These are phyloP conservation scores for Xylaria castorea DNA, from an alignment of 495 filamentous ascomycete genomes.

Conservation along the genomic window DNA sequence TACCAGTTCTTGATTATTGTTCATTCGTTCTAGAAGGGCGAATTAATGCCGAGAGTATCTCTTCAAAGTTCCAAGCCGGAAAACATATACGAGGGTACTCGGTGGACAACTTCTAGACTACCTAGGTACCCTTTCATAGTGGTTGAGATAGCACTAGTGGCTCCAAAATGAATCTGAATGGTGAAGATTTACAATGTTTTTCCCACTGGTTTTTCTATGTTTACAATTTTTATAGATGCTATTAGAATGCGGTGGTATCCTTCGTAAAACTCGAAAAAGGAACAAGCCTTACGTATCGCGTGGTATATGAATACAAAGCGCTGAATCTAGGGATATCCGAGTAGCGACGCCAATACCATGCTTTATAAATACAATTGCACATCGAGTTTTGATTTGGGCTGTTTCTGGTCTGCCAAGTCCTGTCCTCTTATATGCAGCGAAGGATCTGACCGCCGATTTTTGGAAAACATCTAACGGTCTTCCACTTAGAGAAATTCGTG, in stretches of 20 bases:
- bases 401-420: slow-evolving; percentile 10
- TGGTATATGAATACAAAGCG: slow-evolving; percentile 16
- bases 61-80: background rate
- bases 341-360: slow-evolving; percentile 10
- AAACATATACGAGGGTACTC: background rate
- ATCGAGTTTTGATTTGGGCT: slow-evolving; percentile 5
- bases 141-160: background rate
- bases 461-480: slow-evolving; percentile 4
- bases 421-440: slow-evolving; percentile 6
- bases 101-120: background rate
- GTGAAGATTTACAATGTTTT: slow-evolving; percentile 9
- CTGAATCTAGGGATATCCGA: slow-evolving; percentile 4
- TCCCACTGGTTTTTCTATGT: slow-evolving; percentile 4
- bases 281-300: background rate
- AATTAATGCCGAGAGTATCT: background rate
- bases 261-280: background rate
- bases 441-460: background rate
- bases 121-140: background rate
- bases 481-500: background rate
- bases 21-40: background rate
- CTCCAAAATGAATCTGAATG: background rate
- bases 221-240: slow-evolving; percentile 14
- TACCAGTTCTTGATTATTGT: background rate
- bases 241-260: background rate
- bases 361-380: slow-evolving; percentile 4